Conservation (phyloP, 352 stramenopile genomes). For the Globisporangium parvum region DNA sequence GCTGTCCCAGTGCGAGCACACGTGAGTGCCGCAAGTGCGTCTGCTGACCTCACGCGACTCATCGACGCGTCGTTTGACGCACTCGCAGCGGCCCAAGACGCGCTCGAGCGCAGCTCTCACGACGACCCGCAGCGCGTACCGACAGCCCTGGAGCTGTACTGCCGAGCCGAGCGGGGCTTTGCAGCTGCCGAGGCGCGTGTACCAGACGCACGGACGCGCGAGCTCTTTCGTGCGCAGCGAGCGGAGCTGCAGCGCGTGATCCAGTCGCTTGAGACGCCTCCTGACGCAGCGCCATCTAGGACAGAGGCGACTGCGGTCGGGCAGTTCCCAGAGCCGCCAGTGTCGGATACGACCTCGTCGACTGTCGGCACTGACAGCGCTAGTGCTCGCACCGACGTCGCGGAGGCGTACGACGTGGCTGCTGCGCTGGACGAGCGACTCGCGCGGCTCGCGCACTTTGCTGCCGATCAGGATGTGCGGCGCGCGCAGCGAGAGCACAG, state of each 20-base stretch:
- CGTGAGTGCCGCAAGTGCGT: background rate
- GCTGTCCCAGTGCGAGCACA: background rate
- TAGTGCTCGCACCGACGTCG: background rate
- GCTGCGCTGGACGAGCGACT: constrained; percentile 25
- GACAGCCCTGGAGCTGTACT: constrained; percentile 23
- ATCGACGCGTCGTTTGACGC: constrained; percentile 37
- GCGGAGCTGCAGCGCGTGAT: constrained; percentile 32
- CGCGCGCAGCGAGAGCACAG: constrained; percentile 10
- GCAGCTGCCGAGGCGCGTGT: constrained; percentile 25
- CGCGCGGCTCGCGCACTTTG: constrained; percentile 36
- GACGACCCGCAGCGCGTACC: background rate
- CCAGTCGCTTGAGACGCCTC: constrained; percentile 1
- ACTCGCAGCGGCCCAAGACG: constrained; percentile 26
- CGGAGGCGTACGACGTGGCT: background rate
- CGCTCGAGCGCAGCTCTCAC: constrained; percentile 1
- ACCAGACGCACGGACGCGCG: constrained; percentile 28
- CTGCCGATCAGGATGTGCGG: constrained; percentile 13
- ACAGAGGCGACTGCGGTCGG: background rate
- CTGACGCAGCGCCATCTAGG: background rate
- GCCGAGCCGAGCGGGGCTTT: constrained; percentile 27
- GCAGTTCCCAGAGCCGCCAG: constrained; percentile 1
- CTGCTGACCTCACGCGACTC: constrained; percentile 11
- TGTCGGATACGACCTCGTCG: background rate
- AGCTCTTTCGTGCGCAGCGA: constrained; percentile 24
- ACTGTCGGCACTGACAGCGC: background rate